Percentiles rank a stretch among this genome's conserved stretches.
phyloP scores from a whole-genome alignment of 163 green algal genomes.

The Picocystis sp. region DNA sequence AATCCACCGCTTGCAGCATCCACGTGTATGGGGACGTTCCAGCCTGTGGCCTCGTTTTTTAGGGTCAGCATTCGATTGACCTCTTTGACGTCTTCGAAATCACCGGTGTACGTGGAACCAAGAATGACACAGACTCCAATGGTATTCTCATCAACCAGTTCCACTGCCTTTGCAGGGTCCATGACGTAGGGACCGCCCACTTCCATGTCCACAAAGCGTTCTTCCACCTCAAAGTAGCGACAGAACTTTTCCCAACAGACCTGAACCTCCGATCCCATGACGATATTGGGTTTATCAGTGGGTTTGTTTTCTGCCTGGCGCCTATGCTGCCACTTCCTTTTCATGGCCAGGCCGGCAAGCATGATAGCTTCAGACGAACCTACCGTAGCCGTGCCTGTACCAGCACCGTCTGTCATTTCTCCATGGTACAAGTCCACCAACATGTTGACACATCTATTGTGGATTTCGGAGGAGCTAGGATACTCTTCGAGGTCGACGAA shows the following conservation, averaged over 20 bases:
- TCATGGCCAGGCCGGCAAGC: slow-evolving; percentile 44
- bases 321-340: slow-evolving; percentile 34
- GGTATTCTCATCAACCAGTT: slow-evolving; percentile 47
- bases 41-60: slow-evolving; percentile 13
- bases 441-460: slow-evolving; percentile 44
- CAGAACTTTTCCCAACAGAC: slow-evolving; percentile 50
- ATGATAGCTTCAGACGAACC: slow-evolving; percentile 54
- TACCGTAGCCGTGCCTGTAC: slow-evolving; percentile 28
- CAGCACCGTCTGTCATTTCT: background rate
- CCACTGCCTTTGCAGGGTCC: slow-evolving; percentile 17
- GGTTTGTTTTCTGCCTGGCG: slow-evolving; percentile 24
- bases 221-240: slow-evolving; percentile 51
- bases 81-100: slow-evolving; percentile 43
- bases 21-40: slow-evolving; percentile 24
- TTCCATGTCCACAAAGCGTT: slow-evolving; percentile 29
- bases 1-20: slow-evolving; percentile 26
- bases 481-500: slow-evolving; percentile 47
- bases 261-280: slow-evolving; percentile 38
- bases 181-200: slow-evolving; percentile 28
- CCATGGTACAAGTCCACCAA: slow-evolving; percentile 46
- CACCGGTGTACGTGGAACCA: slow-evolving; percentile 49
- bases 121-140: slow-evolving; percentile 37
- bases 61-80: slow-evolving; percentile 16
- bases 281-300: slow-evolving; percentile 40
- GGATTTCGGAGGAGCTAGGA: slow-evolving; percentile 36